These are phyloP conservation scores for Effrenium voratum DNA, from an alignment of 73 alveolate species.

Conservation along the genomic window DNA sequence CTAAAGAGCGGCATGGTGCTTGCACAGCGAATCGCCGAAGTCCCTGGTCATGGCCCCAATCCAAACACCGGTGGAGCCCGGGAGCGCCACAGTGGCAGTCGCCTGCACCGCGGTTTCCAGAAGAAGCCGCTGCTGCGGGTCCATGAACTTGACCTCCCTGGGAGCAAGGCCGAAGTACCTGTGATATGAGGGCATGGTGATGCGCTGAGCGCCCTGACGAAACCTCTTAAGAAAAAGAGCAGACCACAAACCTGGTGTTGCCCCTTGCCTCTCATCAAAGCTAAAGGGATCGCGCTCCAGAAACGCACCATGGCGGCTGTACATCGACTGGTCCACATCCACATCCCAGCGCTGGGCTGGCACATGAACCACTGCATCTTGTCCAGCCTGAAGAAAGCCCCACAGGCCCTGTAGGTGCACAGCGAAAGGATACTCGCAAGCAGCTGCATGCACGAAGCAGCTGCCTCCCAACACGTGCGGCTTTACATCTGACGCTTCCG, in stretches of 20 bases:
- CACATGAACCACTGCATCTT: background rate
- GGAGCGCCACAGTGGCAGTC: too few relatives aligned
- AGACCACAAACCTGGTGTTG: too few relatives aligned
- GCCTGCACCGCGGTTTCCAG: constrained; percentile 9
- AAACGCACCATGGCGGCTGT: constrained; percentile 9
- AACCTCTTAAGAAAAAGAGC: too few relatives aligned
- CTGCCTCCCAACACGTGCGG: too few relatives aligned
- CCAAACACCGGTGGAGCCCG: background rate
- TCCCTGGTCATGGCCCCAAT: constrained; percentile 24
- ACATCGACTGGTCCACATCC: background rate
- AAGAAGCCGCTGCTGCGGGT: constrained; percentile 54
- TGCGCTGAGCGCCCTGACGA: too few relatives aligned
- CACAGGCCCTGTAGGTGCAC: background rate
- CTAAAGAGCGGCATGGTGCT: constrained; percentile 23
- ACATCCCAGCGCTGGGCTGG: constrained; percentile 28
- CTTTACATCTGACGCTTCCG: too few relatives aligned
- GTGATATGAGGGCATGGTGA: too few relatives aligned
- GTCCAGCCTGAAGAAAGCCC: background rate
- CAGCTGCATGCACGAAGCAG: background rate
- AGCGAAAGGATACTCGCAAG: constrained; percentile 5
- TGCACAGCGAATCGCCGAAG: constrained; percentile 17
- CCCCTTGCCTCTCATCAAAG: constrained; percentile 19
- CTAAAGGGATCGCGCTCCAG: background rate
- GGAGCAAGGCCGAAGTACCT: background rate
- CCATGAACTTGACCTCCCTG: constrained; percentile 1